These are phyloP conservation scores for Cercospora sesami DNA, from an alignment of 2,329 filamentous ascomycete species.

Conservation along the genomic window DNA sequence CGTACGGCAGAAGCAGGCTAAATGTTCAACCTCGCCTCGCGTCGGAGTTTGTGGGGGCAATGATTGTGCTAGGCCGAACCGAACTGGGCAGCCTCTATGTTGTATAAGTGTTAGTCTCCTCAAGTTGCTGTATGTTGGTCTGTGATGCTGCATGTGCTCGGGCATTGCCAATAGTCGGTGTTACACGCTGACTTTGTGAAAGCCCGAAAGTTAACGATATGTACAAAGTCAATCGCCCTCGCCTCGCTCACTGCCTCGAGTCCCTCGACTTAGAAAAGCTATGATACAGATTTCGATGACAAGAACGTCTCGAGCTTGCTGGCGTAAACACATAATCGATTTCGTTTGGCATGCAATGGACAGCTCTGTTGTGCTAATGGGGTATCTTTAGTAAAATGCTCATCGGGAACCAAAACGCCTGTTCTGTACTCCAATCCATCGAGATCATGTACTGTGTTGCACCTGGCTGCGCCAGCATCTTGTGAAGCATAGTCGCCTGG, in stretches of 20 bases:
- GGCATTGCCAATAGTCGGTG: not conserved
- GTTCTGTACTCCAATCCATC: conserved; percentile 3
- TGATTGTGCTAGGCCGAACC: not conserved
- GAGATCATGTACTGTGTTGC: not conserved
- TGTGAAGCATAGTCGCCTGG: not conserved
- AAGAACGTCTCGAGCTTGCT: not conserved
- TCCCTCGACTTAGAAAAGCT: not conserved
- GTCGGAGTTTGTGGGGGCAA: not conserved
- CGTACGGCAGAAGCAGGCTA: not conserved
- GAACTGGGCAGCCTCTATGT: not conserved
- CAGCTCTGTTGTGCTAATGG: conserved; percentile 20
- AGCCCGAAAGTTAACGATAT: not conserved
- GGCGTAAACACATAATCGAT: not conserved
- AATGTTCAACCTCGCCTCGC: not conserved
- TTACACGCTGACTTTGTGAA: not conserved
- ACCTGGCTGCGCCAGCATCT: not conserved
- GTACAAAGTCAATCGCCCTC: not conserved
- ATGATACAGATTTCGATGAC: not conserved
- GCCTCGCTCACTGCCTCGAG: not conserved
- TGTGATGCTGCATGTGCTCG: not conserved
- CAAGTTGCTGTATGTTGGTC: not conserved
- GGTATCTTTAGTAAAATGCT: conserved; percentile 26
- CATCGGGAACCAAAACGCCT: conserved; percentile 6
- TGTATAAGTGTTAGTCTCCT: not conserved
- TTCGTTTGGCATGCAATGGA: not conserved